These are phyloP conservation scores for Fusarium marasasianum DNA, from an alignment of 2,329 filamentous ascomycete genomes.

Conservation along the genomic window DNA sequence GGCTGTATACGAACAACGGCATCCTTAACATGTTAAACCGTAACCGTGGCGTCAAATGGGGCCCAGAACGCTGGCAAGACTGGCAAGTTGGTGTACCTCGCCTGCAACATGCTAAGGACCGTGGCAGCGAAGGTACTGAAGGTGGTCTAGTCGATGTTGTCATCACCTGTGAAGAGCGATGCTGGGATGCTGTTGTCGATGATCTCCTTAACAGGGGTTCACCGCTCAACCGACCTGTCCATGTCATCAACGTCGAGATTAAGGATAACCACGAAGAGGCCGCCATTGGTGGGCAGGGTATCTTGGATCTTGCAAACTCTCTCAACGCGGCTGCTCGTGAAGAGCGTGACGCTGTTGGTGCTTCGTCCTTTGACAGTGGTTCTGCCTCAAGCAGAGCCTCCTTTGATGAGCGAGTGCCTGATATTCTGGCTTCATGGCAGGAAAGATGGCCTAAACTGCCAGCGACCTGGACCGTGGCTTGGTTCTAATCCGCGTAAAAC, in stretches of 20 bases:
- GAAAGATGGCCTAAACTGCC: constrained; percentile 93
- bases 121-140: constrained; percentile 83
- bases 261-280: constrained; percentile 99
- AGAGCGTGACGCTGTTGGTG: constrained; percentile 75
- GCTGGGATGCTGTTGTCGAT: constrained; percentile 97
- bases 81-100: constrained; percentile 90
- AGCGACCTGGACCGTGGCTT: constrained; percentile 92
- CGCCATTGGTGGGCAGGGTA: constrained; percentile 86
- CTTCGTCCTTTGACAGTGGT: constrained; percentile 74
- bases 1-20: constrained; percentile 90
- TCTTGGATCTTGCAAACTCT: constrained; percentile 87
- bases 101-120: constrained; percentile 77
- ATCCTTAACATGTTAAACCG: constrained; percentile 95
- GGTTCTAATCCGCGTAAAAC: constrained; percentile 70
- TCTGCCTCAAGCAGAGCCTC: constrained; percentile 72
- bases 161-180: constrained; percentile 96
- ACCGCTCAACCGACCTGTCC: constrained; percentile 89
- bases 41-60: constrained; percentile 92
- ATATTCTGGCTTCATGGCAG: constrained; percentile 92
- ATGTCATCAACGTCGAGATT: constrained; percentile 98
- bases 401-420: constrained; percentile 93
- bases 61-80: constrained; percentile 97
- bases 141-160: constrained; percentile 92
- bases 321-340: constrained; percentile 83
- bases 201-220: constrained; percentile 88